Percentiles rank a stretch among this genome's conserved stretches.
Evolutionary conservation across 305 asterid species (phyloP).

Genomic region (Withania somnifera): DNA sequence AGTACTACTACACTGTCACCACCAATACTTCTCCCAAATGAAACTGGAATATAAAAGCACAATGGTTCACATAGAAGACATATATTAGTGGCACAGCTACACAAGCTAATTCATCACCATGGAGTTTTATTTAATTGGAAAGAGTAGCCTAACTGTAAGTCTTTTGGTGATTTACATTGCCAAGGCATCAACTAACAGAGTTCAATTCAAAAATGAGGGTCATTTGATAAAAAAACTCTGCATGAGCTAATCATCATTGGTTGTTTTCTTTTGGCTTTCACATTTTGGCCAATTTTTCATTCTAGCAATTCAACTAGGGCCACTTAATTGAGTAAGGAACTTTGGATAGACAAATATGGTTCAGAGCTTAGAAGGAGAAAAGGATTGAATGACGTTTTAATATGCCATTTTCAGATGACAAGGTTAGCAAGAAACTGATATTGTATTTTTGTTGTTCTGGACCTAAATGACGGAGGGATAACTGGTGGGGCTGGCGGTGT

Average conservation of each 20-base stretch:
- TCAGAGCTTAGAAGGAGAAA: not conserved
- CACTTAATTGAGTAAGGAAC: not conserved
- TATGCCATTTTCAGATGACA: not conserved
- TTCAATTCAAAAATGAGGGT: not conserved
- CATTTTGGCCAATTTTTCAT: not conserved
- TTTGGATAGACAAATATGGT: not conserved
- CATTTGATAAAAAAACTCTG: not conserved
- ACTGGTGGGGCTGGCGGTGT: not conserved
- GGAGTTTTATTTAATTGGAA: not conserved
- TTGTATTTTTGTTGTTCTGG: not conserved
- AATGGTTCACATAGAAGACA: not conserved
- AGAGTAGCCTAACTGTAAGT: not conserved
- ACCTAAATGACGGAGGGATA: not conserved
- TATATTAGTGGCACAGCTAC: not conserved
- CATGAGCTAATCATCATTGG: not conserved
- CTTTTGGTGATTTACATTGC: not conserved
- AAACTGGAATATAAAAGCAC: not conserved
- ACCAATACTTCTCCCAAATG: not conserved
- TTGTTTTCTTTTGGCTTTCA: not conserved
- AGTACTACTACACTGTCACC: not conserved
- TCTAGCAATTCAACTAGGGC: not conserved
- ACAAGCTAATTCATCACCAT: not conserved
- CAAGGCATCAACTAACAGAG: not conserved
- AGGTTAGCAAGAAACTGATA: not conserved
- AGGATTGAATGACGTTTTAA: not conserved